Base-by-base conservation (phyloP, 352 stramenopile species). In the Thraustotheca clavata region DNA sequence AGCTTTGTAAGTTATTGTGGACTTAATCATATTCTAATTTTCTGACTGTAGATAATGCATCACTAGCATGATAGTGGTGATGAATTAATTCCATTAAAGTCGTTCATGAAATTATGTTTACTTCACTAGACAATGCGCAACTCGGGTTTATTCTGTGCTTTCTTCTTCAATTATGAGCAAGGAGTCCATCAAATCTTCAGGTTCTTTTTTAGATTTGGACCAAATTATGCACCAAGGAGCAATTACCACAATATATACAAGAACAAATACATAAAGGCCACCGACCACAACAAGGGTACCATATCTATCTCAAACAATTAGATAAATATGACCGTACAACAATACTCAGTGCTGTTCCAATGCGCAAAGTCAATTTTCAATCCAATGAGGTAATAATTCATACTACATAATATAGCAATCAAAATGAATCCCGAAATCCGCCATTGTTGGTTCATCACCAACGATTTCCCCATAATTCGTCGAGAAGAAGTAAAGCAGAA, bases 401-500 rank as follows among this genome's bases (percentile, higher is more conserved):
- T 41, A 7, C 71, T 73, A 35, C 76, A 87, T 14, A 89, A 67
- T 34, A 88, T 41, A 6, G 70, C 72, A 18, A 76, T 86, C 2
- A 89, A 49, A 38, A 76, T 6, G 2, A 73, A 72, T 41, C 69
- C 73, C 7, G 80, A 55, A 14, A 31, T 68, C 3, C 66, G 54
- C 31, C 69, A 71, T 9, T 69, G 43, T 18, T 9, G 24, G 9
- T 31, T 31, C 9, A 14, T 85, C 18, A 75, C 76, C 26, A 87
- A 85, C n/a, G 55, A 39, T 7, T 65, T 47, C 26, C 87, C 83
- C 85, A 96, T 95, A 29, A 87, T 50, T 24, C 73, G 41, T 27
- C 70, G 35, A 60, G 77, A 8, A 69, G 67, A 54, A 1, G 80
- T 88, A 59, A 96, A 94, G 8, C 76, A 72, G 0, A 97, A 71